These are phyloP conservation scores for Pinus tabuliformis DNA, from an alignment of 75 land plant genomes.

Conservation along the genomic window DNA sequence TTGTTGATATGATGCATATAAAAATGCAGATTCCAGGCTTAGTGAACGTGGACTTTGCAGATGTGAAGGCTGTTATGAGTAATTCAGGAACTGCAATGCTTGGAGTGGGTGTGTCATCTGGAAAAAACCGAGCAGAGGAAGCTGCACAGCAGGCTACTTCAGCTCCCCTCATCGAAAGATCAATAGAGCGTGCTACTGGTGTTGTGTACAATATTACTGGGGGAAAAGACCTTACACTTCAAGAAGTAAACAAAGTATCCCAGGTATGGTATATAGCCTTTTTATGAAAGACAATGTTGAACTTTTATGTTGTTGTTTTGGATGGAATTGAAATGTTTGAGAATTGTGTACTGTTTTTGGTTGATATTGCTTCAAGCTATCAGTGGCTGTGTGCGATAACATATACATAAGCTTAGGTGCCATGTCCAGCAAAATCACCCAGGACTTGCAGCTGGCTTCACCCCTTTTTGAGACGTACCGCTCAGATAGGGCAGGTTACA, in stretches of 20 bases:
- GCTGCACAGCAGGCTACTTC: slow-evolving; percentile 96
- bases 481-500: no score
- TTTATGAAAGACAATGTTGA: not conserved
- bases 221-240: slow-evolving; percentile 91
- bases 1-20: not conserved
- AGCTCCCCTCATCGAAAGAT: slow-evolving; percentile 87
- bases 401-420: no score
- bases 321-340: not conserved
- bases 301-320: not conserved
- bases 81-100: slow-evolving; percentile 95
- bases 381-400: no score
- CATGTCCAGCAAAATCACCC: no score
- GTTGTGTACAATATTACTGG: slow-evolving; percentile 97
- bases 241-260: slow-evolving; percentile 91
- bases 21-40: slow-evolving; percentile 87
- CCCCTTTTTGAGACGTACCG: no score
- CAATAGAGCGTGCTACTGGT: slow-evolving; percentile 93
- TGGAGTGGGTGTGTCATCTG: slow-evolving; percentile 87
- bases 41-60: slow-evolving; percentile 98
- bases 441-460: no score
- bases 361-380: no score
- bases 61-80: slow-evolving; percentile 92
- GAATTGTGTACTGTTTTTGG: no score
- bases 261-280: slow-evolving; percentile 46
- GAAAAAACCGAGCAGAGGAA: slow-evolving; percentile 96